Percentiles rank a stretch among this genome's conserved stretches.
These are phyloP conservation scores for Pyrrhoderma lamaoense DNA, from an alignment of 1,284 basidiomycete genomes.

Conservation along the genomic window DNA sequence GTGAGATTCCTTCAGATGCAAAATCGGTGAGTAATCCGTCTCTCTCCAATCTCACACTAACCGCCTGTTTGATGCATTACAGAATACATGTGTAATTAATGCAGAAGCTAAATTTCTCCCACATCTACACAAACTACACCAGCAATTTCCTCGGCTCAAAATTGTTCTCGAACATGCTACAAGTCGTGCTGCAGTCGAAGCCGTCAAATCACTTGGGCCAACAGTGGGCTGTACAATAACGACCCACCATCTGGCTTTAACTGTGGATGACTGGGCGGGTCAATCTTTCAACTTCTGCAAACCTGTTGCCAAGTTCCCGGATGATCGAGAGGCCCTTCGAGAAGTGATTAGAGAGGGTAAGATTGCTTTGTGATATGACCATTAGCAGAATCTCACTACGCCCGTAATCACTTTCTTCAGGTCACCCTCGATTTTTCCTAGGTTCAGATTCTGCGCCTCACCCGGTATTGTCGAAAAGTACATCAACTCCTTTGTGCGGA, in stretches of 20 bases:
- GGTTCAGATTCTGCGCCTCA: slow-evolving; percentile 98
- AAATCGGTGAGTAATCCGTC: slow-evolving; percentile 47
- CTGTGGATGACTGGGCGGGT: slow-evolving; percentile 96
- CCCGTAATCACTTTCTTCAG: slow-evolving; percentile 25
- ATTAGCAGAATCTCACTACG: background rate
- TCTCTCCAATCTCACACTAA: too few species aligned
- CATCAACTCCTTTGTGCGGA: slow-evolving; percentile 58
- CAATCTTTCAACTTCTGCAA: slow-evolving; percentile 98
- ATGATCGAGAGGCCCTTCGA: slow-evolving; percentile 81
- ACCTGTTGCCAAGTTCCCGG: slow-evolving; percentile 94
- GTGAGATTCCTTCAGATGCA: slow-evolving; percentile 92
- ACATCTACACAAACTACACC: slow-evolving; percentile 80
- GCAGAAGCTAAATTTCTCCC: slow-evolving; percentile 89
- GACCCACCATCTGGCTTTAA: slow-evolving; percentile 90
- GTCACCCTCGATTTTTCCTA: slow-evolving; percentile 95
- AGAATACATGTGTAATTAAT: slow-evolving; percentile 93
- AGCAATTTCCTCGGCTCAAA: slow-evolving; percentile 83
- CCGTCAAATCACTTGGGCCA: slow-evolving; percentile 74
- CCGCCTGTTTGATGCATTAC: slow-evolving; percentile 10
- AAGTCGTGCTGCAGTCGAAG: slow-evolving; percentile 89
- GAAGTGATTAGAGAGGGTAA: slow-evolving; percentile 75
- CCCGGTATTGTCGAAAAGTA: slow-evolving; percentile 73
- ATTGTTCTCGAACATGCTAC: slow-evolving; percentile 99
- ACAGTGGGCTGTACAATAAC: slow-evolving; percentile 98
- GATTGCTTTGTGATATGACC: slow-evolving; percentile 11